Evolutionary conservation across 2,329 filamentous ascomycete genomes (phyloP).

Genomic region (Xylariaceae sp.): DNA sequence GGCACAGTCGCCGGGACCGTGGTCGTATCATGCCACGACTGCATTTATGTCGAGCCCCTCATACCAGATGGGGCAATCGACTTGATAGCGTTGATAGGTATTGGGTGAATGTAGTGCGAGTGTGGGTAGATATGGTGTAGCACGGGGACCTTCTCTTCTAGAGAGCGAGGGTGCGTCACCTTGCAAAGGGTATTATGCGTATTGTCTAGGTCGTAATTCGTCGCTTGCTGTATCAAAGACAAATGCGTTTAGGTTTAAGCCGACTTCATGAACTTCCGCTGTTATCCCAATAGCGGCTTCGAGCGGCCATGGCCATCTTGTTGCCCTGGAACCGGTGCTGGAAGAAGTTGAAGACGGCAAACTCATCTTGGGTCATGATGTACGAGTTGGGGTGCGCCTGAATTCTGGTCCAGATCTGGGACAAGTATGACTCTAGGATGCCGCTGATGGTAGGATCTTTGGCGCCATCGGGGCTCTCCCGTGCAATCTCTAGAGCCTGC

Average conservation of each 20-base stretch:
- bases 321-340: constrained; percentile 59
- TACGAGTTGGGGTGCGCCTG: constrained; percentile 63
- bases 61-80: too few species aligned
- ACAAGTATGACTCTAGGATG: constrained; percentile 62
- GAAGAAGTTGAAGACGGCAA: constrained; percentile 83
- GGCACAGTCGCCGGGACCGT: too few species aligned
- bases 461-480: constrained; percentile 64
- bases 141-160: too few species aligned
- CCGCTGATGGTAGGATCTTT: constrained; percentile 58
- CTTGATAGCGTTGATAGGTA: too few species aligned
- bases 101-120: too few species aligned
- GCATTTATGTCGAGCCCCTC: too few species aligned
- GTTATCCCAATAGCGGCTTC: constrained; percentile 49
- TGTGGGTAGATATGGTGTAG: too few species aligned
- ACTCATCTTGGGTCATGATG: constrained; percentile 72
- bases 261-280: constrained; percentile 45
- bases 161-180: too few species aligned
- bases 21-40: too few species aligned
- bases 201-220: neutral
- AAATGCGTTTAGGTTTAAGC: constrained; percentile 3
- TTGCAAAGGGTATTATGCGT: neutral
- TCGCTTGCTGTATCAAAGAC: constrained; percentile 22
- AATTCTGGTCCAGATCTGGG: constrained; percentile 64
- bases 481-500: constrained; percentile 69
- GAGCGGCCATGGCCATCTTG: constrained; percentile 42